These are phyloP conservation scores for Penicillium coprophilum DNA, from an alignment of 495 filamentous ascomycete species.

Conservation along the genomic window DNA sequence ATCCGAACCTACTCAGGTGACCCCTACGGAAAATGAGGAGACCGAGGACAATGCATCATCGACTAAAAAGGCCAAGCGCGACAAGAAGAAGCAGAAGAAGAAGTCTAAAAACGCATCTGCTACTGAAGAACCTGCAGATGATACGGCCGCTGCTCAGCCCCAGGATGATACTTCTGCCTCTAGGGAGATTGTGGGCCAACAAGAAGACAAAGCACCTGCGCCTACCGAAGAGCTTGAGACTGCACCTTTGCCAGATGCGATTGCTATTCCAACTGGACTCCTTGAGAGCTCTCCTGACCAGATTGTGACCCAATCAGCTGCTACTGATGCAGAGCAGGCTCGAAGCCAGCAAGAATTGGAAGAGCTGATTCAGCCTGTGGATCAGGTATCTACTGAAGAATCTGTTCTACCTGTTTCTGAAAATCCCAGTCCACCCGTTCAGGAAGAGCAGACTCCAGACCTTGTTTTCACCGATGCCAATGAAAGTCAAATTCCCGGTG, in stretches of 20 bases:
- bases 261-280: neutral
- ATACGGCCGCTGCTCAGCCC: neutral
- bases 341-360: constrained; percentile 6
- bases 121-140: constrained; percentile 6
- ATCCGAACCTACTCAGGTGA: constrained; percentile 5
- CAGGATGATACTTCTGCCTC: neutral
- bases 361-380: constrained; percentile 10
- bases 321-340: constrained; percentile 2
- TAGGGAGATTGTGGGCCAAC: neutral
- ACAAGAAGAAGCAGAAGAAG: constrained; percentile 42
- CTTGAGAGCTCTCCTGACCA: neutral
- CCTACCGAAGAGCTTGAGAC: neutral
- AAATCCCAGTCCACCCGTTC: neutral
- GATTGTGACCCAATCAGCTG: neutral
- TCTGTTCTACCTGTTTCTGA: neutral
- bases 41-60: constrained; percentile 15
- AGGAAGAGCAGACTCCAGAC: neutral
- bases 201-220: constrained; percentile 6
- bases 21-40: constrained; percentile 16
- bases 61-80: constrained; percentile 38
- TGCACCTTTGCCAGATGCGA: neutral
- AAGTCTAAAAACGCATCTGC: constrained; percentile 28
- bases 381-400: neutral
- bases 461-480: neutral
- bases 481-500: neutral